Evolutionary conservation across 2,329 filamentous ascomycete genomes (phyloP).

Genomic region (Bertia moriformis): DNA sequence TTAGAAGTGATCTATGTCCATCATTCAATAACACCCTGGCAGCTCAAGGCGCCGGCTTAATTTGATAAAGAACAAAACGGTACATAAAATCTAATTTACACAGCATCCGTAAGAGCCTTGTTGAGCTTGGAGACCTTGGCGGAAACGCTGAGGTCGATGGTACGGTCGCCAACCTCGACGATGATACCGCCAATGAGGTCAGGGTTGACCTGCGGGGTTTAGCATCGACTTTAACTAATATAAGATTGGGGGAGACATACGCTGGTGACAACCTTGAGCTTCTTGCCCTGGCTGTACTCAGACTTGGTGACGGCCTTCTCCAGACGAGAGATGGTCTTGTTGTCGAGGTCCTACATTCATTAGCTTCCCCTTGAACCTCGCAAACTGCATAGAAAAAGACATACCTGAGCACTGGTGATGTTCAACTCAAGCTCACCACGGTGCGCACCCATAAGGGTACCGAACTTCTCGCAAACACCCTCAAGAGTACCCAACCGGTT

Average conservation of each 20-base stretch:
- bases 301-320: slow-evolving; percentile 84
- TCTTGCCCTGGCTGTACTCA: slow-evolving; percentile 79
- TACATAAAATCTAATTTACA: slow-evolving; percentile 53
- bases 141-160: slow-evolving; percentile 92
- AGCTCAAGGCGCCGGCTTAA: too few relatives aligned
- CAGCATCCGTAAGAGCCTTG: slow-evolving; percentile 90
- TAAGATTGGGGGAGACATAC: slow-evolving; percentile 25
- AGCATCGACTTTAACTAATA: slow-evolving; percentile 5
- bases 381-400: too few relatives aligned
- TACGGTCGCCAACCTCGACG: slow-evolving; percentile 93
- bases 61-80: slow-evolving; percentile 3
- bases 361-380: not conserved
- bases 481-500: slow-evolving; percentile 77
- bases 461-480: slow-evolving; percentile 77
- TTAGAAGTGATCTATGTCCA: too few relatives aligned
- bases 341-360: slow-evolving; percentile 71
- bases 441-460: slow-evolving; percentile 70
- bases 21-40: too few relatives aligned
- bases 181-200: slow-evolving; percentile 88
- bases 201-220: slow-evolving; percentile 59
- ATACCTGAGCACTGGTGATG: slow-evolving; percentile 78
- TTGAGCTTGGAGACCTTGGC: slow-evolving; percentile 95
- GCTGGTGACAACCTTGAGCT: slow-evolving; percentile 91
- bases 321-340: slow-evolving; percentile 70
- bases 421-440: slow-evolving; percentile 86